A percentile compares a stretch with the other conserved stretches of the same genome.
These are phyloP conservation scores for Corchorus olitorius DNA, from an alignment of 345 rosid genomes.

Conservation along the genomic window DNA sequence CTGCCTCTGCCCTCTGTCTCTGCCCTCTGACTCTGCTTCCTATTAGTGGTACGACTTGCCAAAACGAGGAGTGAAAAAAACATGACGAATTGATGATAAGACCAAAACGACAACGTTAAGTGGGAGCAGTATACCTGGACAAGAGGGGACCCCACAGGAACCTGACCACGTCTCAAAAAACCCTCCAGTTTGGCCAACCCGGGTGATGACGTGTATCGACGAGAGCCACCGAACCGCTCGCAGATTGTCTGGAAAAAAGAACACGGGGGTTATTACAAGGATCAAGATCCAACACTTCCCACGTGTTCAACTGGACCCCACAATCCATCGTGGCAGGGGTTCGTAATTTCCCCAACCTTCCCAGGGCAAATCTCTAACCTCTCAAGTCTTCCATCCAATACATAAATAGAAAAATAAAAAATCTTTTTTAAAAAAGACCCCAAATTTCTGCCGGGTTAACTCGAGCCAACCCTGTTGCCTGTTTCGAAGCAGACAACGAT, in stretches of 20 bases:
- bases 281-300: slow-evolving; percentile 24
- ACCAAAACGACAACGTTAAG: background rate
- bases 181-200: slow-evolving; percentile 6
- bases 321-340: slow-evolving; percentile 22
- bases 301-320: slow-evolving; percentile 32
- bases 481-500: slow-evolving; percentile 62
- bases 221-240: slow-evolving; percentile 25
- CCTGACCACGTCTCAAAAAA: slow-evolving; percentile 31
- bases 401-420: background rate
- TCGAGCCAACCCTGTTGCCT: slow-evolving; percentile 65
- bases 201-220: slow-evolving; percentile 34
- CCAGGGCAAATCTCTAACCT: slow-evolving; percentile 23
- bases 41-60: background rate
- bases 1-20: too few relatives aligned
- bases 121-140: background rate
- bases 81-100: background rate
- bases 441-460: slow-evolving; percentile 51
- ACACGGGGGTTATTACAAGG: slow-evolving; percentile 12
- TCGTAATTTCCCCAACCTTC: background rate
- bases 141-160: background rate
- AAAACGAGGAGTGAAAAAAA: background rate
- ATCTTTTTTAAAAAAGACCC: slow-evolving; percentile 22
- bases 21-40: too few relatives aligned
- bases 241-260: slow-evolving; percentile 7
- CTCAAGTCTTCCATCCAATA: background rate